phyloP scores from a whole-genome alignment of 1,284 basidiomycete species.

The Schizopora paradoxa region DNA sequence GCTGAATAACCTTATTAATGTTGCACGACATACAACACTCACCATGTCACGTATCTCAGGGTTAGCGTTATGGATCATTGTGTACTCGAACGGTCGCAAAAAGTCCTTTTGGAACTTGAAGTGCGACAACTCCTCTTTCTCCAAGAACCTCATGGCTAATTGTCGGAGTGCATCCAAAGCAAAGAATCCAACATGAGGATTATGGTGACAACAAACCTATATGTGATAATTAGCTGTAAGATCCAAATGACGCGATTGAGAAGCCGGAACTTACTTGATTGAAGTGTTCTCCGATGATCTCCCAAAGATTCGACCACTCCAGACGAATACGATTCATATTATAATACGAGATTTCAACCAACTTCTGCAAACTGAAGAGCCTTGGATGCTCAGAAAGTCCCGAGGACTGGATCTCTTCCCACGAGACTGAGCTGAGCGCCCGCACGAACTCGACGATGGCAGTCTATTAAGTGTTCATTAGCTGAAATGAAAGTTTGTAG shows the following conservation, averaged over 20 bases:
- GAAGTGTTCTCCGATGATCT: constrained; percentile 97
- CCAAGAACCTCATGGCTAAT: constrained; percentile 96
- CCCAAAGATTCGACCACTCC: constrained; percentile 99
- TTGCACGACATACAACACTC: constrained; percentile 8
- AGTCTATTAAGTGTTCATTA: constrained; percentile 45
- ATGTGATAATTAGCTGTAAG: constrained; percentile 4
- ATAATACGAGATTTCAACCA: constrained; percentile 99
- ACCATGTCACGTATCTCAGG: constrained; percentile 95
- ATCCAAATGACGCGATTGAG: background rate
- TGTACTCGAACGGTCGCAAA: constrained; percentile 95
- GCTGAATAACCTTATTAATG: background rate
- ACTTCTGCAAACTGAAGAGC: constrained; percentile 95
- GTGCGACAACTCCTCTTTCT: constrained; percentile 96
- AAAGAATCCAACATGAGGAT: constrained; percentile 95
- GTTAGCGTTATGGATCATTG: constrained; percentile 95
- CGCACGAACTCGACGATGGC: constrained; percentile 98
- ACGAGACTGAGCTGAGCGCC: constrained; percentile 94
- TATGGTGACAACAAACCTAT: constrained; percentile 96
- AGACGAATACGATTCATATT: constrained; percentile 99
- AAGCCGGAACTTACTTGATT: constrained; percentile 69
- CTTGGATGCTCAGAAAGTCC: constrained; percentile 90
- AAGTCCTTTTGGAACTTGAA: constrained; percentile 99
- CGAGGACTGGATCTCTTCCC: constrained; percentile 99
- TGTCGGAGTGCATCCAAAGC: constrained; percentile 97
- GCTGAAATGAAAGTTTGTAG: constrained; percentile 7